Evolutionary conservation across 257 asterid species (phyloP).

Genomic region (Lycium barbarum): DNA sequence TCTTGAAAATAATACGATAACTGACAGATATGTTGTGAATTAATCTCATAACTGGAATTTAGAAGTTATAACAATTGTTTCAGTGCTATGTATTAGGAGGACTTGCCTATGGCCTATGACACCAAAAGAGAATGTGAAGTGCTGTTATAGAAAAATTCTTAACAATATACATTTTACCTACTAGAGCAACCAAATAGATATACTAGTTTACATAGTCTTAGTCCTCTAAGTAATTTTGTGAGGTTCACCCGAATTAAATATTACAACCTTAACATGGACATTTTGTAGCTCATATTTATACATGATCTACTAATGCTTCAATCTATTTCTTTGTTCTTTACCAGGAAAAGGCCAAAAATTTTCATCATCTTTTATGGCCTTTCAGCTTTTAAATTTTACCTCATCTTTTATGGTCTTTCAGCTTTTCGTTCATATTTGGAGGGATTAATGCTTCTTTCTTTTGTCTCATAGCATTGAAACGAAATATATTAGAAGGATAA

Average conservation of each 20-base stretch:
- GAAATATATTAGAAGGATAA: background rate
- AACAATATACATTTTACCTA: background rate
- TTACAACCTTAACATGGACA: background rate
- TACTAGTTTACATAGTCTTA: conserved; percentile 9
- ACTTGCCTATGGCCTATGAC: background rate
- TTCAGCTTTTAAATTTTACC: background rate
- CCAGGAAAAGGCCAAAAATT: background rate
- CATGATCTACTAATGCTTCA: background rate
- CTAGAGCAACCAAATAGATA: conserved; percentile 5
- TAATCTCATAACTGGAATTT: background rate
- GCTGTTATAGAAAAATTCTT: background rate
- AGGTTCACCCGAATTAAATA: background rate
- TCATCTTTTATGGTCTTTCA: conserved; percentile 1
- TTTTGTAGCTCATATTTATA: background rate
- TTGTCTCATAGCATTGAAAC: background rate
- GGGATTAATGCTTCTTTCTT: background rate
- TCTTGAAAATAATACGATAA: background rate
- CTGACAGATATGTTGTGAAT: background rate
- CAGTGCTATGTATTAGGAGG: background rate
- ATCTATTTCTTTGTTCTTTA: background rate
- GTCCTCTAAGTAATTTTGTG: background rate
- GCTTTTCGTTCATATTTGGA: background rate
- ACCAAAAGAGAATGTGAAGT: background rate
- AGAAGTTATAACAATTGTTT: background rate
- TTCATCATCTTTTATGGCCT: background rate